Conservation (phyloP, 345 rosid genomes). For the Linum lewisii region DNA sequence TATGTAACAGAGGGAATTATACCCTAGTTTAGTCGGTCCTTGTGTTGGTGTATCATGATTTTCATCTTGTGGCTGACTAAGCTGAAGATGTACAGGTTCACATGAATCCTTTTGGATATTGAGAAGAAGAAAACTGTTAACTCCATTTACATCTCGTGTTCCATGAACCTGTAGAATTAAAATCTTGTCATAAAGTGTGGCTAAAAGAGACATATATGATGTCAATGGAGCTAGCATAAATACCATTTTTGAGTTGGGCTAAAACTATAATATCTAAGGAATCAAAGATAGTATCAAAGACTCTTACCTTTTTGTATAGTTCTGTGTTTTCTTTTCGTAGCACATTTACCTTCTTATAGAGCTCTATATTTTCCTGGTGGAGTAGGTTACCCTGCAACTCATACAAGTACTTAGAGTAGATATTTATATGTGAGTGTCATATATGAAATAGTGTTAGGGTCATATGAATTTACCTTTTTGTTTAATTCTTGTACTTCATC, state of each 20-base stretch:
- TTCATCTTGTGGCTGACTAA: slow-evolving; percentile 51
- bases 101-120: slow-evolving; percentile 43
- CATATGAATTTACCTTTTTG: neutral
- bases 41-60: slow-evolving; percentile 27
- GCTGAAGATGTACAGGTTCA: slow-evolving; percentile 51
- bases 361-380: slow-evolving; percentile 6
- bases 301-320: slow-evolving; percentile 11
- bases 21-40: slow-evolving; percentile 51
- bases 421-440: neutral
- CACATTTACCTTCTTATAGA: slow-evolving; percentile 8
- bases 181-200: slow-evolving; percentile 13
- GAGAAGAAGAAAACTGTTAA: slow-evolving; percentile 28
- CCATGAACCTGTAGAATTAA: slow-evolving; percentile 32
- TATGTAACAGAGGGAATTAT: slow-evolving; percentile 1
- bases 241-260: no score
- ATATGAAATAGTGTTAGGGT: neutral
- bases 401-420: neutral
- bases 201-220: no score
- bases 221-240: no score
- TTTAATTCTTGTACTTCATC: slow-evolving; percentile 1
- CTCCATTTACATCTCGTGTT: slow-evolving; percentile 25
- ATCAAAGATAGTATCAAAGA: neutral
- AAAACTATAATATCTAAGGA: no score
- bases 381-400: slow-evolving; percentile 5
- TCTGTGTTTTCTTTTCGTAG: slow-evolving; percentile 9